A percentile compares a stretch with the other conserved stretches of the same genome.
phyloP scores from a whole-genome alignment of 495 filamentous ascomycete genomes.

The Tirmania nivea region DNA sequence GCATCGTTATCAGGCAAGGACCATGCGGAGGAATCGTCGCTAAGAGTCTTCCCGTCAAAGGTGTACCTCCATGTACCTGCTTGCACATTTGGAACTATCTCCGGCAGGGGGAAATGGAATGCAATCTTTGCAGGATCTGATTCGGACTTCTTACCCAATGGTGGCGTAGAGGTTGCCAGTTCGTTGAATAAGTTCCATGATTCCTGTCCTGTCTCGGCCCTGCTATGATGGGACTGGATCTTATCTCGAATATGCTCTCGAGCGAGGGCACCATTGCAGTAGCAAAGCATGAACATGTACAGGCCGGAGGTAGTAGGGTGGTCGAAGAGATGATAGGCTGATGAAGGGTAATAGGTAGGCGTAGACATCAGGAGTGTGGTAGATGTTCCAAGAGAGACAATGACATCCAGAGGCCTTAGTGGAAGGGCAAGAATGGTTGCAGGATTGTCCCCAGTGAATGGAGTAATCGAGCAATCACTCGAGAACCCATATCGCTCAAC shows the following conservation, averaged over 20 bases:
- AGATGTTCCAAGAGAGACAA: conserved; percentile 81
- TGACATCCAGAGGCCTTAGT: conserved; percentile 65
- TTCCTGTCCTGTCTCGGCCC: conserved; percentile 18
- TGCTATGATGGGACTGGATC: conserved; percentile 27
- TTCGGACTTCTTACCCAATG: conserved; percentile 35
- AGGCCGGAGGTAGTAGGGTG: conserved; percentile 61
- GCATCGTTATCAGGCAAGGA: conserved; percentile 42
- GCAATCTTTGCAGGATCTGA: conserved; percentile 53
- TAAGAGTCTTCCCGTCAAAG: conserved; percentile 26
- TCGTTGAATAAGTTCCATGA: conserved; percentile 62
- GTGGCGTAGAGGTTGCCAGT: conserved; percentile 36
- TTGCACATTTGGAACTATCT: conserved; percentile 79
- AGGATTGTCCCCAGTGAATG: conserved; percentile 91
- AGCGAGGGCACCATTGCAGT: conserved; percentile 90
- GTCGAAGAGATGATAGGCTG: conserved; percentile 74
- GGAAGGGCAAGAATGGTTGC: conserved; percentile 83
- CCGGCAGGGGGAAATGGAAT: conserved; percentile 80
- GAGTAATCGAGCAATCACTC: conserved; percentile 46
- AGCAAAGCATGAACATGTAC: conserved; percentile 99
- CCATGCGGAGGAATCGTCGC: conserved; percentile 24
- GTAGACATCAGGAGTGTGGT: conserved; percentile 97
- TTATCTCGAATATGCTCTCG: conserved; percentile 71
- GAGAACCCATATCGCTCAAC: conserved; percentile 52
- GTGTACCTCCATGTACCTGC: conserved; percentile 69
- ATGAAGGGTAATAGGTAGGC: conserved; percentile 66